Evolutionary conservation across 805 yeast genomes (phyloP), one percentile per base, ranked within the genome.

Genomic region (Wickerhamiella qilinensis): DNA sequence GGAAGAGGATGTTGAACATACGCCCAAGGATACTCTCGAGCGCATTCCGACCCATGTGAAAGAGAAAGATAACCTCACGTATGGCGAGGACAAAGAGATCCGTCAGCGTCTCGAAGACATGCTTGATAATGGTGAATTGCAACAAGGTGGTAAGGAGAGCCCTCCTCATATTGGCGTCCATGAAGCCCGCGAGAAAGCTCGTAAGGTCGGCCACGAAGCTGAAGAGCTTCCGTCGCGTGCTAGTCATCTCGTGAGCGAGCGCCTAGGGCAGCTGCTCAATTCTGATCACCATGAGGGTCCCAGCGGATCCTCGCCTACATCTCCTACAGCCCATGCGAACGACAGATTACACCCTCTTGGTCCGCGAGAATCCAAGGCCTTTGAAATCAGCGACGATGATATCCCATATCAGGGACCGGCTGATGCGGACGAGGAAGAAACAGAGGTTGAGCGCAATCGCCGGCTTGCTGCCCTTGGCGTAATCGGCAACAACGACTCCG

Each of bases 401-500:
- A 50, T 46, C 12, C 49, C 45, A 27, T 46, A 48, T 30, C 50
- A 20, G 48, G 48, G 45, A 18, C 46, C 38, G 12, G 48, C 44
- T 16, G 58, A 53, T 7, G 57, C 49, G 7, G 57, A 50, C 12
- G 63, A 50, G 9, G 58, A 56, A 3, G 86, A 78, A 53, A 76
- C 84, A 0, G 77, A 65, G n/a, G 71, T 74, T 19, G 86, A 79
- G 53, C 67, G 71, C 40, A 62, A 63, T 30, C 68, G 86, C 48
- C 65, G 86, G 42, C 55, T 79, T 30, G 61, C 65, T 4, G 65
- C 54, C 28, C 43, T 51, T 43, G 64, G 56, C 33, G 37, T 60
- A 28, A 29, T 50, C 21, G 40, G 45, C 34, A 38, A 38, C 29
- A 45, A 43, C 7, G 46, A 33, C 33, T 51, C 46, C 9, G 53